Evolutionary conservation across 2,329 filamentous ascomycete genomes (phyloP), one percentile per base, ranked within the genome.

Genomic region (Erysiphe neolycopersici): DNA sequence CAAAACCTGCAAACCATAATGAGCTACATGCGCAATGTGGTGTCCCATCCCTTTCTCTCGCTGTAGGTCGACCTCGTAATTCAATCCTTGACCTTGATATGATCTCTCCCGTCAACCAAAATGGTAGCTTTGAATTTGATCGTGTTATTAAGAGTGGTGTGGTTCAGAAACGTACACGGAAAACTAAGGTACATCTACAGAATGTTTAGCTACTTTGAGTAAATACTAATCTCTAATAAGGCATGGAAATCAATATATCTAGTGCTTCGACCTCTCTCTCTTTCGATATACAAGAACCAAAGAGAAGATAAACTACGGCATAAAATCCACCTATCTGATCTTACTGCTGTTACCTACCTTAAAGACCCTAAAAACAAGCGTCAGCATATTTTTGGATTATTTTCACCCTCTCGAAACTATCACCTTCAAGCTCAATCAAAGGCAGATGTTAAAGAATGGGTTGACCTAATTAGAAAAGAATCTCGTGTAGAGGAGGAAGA

Each of bases 91-190:
- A 63, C 22, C 56, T 77, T 38, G 73, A 79, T 50, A 67, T 75
- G 14, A 75, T 83, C 55, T 89, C 82, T 29, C 82, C 84, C 2
- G 83, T 95, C 49, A 92, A 87, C 57, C 78, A 92, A 60, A 85
- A 92, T 60, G 89, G 89, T 48, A 89, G 83, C 60, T 98, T 93
- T 59, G 85, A 89, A 55, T 92, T 91, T 55, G 89, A 98, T 60
- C 77, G 84, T 42, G 81, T 95, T 44, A 70, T 95, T 59, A 95
- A 92, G 63, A 75, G 78, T 45, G 85, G 87, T 46, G 79, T 78
- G 51, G 75, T 93, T 35, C 71, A 79, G 56, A 92, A 92, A 61
- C 74, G 87, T 51, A 91, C 84, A 16, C 79, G 85, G 53, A 93
- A 87, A 65, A 95, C 87, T 47, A 93, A 91, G 76, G 82, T 84